These are phyloP conservation scores for Coemansia sp. DNA, from an alignment of 192 early-diverging fungal genomes.

Conservation along the genomic window DNA sequence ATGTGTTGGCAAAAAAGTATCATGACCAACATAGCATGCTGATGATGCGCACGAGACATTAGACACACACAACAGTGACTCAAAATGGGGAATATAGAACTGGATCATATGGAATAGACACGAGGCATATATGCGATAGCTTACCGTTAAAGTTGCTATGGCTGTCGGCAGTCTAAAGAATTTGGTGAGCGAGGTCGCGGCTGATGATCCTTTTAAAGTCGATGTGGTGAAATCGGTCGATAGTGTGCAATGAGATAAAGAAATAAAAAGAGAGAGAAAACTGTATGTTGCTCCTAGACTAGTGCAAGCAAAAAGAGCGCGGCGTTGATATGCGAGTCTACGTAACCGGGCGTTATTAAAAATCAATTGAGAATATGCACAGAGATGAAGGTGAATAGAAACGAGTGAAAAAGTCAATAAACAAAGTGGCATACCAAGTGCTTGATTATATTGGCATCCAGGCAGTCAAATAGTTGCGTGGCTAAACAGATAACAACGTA, in stretches of 20 bases:
- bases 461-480: not conserved
- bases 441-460: slow-evolving; percentile 6
- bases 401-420: not conserved
- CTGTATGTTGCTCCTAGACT: not conserved
- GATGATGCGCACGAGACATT: not conserved
- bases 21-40: slow-evolving; percentile 1
- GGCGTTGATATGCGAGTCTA: slow-evolving; percentile 6
- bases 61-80: not conserved
- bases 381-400: slow-evolving; percentile 1
- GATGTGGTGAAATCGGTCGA: not conserved
- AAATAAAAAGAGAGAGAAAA: not conserved
- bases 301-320: not conserved
- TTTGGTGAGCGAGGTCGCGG: not conserved
- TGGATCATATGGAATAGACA: slow-evolving; percentile 1
- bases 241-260: not conserved
- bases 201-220: not conserved
- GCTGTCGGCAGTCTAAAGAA: not conserved
- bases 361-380: slow-evolving; percentile 4
- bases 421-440: slow-evolving; percentile 3
- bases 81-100: not conserved
- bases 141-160: not conserved
- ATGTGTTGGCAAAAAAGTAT: not conserved
- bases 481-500: not conserved
- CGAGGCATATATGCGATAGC: not conserved
- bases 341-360: slow-evolving; percentile 8